Base-by-base conservation (phyloP, 2,329 filamentous ascomycete species). In the Trichoderma sp. region DNA sequence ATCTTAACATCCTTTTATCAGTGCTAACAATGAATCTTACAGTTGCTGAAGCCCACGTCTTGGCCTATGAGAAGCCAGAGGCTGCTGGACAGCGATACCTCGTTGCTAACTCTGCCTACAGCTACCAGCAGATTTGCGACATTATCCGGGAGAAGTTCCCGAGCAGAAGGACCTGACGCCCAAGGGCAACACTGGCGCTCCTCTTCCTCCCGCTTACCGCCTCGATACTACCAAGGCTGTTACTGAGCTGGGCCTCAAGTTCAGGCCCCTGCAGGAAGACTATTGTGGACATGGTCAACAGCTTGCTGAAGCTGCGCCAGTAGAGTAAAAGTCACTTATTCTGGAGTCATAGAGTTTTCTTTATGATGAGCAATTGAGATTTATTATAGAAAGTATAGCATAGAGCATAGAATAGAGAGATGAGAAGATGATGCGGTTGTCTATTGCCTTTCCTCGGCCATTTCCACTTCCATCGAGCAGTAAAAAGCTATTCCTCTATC, bases 81-180 rank as follows among this genome's bases (percentile, higher is more conserved):
- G 66, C 66, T 4, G 66, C 66, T 7, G 66, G 66, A 1, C 66
- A 69, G 50, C 66, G 66, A n/a, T 69, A 69, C 66, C 50, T 69
- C 14, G 38, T 69, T 14, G 8, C 66, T 21, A 69, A 7, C 29
- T 69, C 66, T n/a, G 45, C 66, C 27, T 69, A 38, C 66, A 69
- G 50, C 31, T 69, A 69, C 31, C 66, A 69, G 18, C 50, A 59
- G 21, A 69, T 69, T 38, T 69, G 66, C 50, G 66, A 59, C 24
- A 69, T 69, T 16, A 69, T 69, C 31, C 12, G 66, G 0, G 66
- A 69, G 14, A 69, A 38, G 8, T 69, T 69, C 66, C 66, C 8
- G 50, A 59, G 21, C 66, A n/a, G 31, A 33, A 33, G 7, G 50
- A 59, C 1, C 9, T 59, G 31, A 69, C 66, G 1, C 66, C 66